These are phyloP conservation scores for Talaromyces piceae DNA, from an alignment of 2,329 filamentous ascomycete species.

Conservation along the genomic window DNA sequence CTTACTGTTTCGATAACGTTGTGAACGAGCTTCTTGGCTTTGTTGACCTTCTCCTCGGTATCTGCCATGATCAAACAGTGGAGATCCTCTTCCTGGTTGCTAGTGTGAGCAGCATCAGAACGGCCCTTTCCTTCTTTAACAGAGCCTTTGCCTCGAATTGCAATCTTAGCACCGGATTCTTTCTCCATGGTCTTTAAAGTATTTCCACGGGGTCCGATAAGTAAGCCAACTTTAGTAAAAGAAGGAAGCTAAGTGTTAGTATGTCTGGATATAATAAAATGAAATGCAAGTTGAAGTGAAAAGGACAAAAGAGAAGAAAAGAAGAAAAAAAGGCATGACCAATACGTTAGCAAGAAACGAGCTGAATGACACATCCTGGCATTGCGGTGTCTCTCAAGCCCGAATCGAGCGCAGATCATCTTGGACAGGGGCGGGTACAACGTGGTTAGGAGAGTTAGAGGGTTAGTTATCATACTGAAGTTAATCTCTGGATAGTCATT, in stretches of 20 bases:
- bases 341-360: slow-evolving; percentile 37
- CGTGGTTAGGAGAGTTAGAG: slow-evolving; percentile 68
- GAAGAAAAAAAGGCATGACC: background rate
- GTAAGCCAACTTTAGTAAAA: slow-evolving; percentile 91
- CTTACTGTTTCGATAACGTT: slow-evolving; percentile 97
- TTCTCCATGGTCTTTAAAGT: slow-evolving; percentile 99
- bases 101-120: slow-evolving; percentile 96
- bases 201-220: slow-evolving; percentile 99
- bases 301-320: slow-evolving; percentile 13
- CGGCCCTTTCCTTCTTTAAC: slow-evolving; percentile 99
- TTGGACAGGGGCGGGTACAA: slow-evolving; percentile 21
- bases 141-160: slow-evolving; percentile 97
- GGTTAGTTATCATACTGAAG: slow-evolving; percentile 99
- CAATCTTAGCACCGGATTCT: slow-evolving; percentile 96
- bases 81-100: slow-evolving; percentile 98
- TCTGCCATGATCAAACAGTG: slow-evolving; percentile 99
- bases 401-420: slow-evolving; percentile 38
- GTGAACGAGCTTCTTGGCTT: slow-evolving; percentile 96
- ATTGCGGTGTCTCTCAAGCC: slow-evolving; percentile 28
- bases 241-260: slow-evolving; percentile 87
- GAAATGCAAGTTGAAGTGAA: slow-evolving; percentile 15
- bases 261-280: slow-evolving; percentile 33
- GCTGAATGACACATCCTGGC: slow-evolving; percentile 30
- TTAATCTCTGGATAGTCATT: slow-evolving; percentile 99
- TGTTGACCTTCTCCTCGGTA: slow-evolving; percentile 98